Conservation (phyloP, 495 filamentous ascomycete genomes). For the Daldinia loculata region DNA sequence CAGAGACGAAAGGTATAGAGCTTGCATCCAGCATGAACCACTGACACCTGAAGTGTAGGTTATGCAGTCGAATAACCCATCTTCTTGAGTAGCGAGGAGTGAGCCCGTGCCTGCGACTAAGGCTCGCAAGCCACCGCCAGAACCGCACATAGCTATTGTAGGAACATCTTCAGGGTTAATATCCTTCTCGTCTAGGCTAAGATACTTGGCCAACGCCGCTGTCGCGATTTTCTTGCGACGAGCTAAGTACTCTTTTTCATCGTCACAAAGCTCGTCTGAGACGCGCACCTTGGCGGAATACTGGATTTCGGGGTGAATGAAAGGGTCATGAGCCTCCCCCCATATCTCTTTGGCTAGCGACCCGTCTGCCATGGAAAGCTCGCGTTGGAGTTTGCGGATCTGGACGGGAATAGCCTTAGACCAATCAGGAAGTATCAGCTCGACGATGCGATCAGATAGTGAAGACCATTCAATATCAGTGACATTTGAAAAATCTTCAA, state of each 20-base stretch:
- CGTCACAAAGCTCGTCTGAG: slow-evolving; percentile 80
- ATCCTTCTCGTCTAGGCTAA: slow-evolving; percentile 76
- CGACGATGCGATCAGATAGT: slow-evolving; percentile 71
- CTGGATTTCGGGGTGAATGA: slow-evolving; percentile 84
- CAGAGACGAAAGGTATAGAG: slow-evolving; percentile 89
- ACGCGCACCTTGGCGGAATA: slow-evolving; percentile 82
- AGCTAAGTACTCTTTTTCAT: slow-evolving; percentile 76
- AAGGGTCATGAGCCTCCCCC: slow-evolving; percentile 84
- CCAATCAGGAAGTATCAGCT: slow-evolving; percentile 83
- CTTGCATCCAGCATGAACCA: slow-evolving; percentile 94
- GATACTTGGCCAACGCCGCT: slow-evolving; percentile 79
- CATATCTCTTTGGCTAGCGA: slow-evolving; percentile 93
- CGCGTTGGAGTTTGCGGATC: slow-evolving; percentile 82
- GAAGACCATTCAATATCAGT: slow-evolving; percentile 64
- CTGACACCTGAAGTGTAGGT: slow-evolving; percentile 96
- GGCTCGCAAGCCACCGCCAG: slow-evolving; percentile 88
- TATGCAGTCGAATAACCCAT: slow-evolving; percentile 88
- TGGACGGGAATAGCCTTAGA: slow-evolving; percentile 76
- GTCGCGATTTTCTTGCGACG: slow-evolving; percentile 70
- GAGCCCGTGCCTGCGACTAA: slow-evolving; percentile 90
- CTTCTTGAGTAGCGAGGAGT: slow-evolving; percentile 79
- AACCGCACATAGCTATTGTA: slow-evolving; percentile 90
- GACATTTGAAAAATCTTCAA: slow-evolving; percentile 65
- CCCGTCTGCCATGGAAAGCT: slow-evolving; percentile 84
- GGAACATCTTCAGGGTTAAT: slow-evolving; percentile 94